Conservation (phyloP, 495 filamentous ascomycete species). For the Aspergillus egyptiacus region DNA sequence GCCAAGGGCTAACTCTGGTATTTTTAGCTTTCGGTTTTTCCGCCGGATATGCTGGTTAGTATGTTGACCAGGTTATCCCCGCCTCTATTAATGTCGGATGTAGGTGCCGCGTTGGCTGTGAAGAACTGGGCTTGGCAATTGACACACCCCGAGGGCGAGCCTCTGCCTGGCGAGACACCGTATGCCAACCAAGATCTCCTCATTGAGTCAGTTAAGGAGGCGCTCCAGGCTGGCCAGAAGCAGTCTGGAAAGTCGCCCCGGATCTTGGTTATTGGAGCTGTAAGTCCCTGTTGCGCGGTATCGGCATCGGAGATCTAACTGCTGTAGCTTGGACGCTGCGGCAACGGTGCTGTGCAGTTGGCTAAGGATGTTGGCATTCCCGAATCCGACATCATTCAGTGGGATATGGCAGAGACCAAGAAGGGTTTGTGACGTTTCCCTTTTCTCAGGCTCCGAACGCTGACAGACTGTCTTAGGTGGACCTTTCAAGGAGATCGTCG, state of each 20-base stretch:
- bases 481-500: slow-evolving; percentile 82
- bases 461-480: slow-evolving; percentile 48
- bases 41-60: slow-evolving; percentile 67
- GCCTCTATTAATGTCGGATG: slow-evolving; percentile 1
- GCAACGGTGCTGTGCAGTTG: slow-evolving; percentile 75
- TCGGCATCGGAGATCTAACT: slow-evolving; percentile 10
- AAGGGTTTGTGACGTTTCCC: slow-evolving; percentile 23
- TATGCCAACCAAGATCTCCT: slow-evolving; percentile 74
- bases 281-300: slow-evolving; percentile 20
- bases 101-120: slow-evolving; percentile 64
- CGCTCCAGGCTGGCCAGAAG: slow-evolving; percentile 54
- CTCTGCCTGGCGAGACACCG: slow-evolving; percentile 60
- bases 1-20: neutral
- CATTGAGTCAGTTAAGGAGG: slow-evolving; percentile 65
- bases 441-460: neutral
- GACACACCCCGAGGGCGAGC: slow-evolving; percentile 54
- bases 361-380: slow-evolving; percentile 70
- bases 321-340: slow-evolving; percentile 68
- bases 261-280: slow-evolving; percentile 56
- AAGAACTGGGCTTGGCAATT: slow-evolving; percentile 89
- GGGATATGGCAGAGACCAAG: slow-evolving; percentile 87
- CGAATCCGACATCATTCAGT: slow-evolving; percentile 70
- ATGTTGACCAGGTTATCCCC: neutral
- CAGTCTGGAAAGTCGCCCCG: slow-evolving; percentile 45
- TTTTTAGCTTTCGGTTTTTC: slow-evolving; percentile 60